Evolutionary conservation across 108 stramenopile genomes (phyloP).

Genomic region (Phaeodactylum tricornutum): DNA sequence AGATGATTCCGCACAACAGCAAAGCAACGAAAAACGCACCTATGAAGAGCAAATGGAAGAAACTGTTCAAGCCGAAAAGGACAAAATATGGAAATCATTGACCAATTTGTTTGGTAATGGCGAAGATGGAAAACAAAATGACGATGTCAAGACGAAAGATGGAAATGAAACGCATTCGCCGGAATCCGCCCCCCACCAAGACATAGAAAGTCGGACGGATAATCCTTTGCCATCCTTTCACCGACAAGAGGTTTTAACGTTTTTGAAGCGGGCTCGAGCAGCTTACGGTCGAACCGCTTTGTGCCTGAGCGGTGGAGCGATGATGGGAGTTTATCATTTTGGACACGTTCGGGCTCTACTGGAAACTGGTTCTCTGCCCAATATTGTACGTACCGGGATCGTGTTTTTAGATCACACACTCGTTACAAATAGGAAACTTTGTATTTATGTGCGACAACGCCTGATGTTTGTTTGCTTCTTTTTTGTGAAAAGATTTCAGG

Average conservation of each 20-base stretch:
- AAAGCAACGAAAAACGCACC: no score
- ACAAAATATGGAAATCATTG: background rate
- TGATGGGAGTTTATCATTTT: constrained; percentile 88
- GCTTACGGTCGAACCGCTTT: constrained; percentile 95
- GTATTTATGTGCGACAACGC: no score
- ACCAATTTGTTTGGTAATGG: no score
- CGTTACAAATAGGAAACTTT: no score
- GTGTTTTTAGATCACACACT: no score
- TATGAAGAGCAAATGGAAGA: background rate
- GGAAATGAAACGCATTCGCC: background rate
- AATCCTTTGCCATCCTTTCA: background rate
- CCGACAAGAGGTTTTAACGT: constrained; percentile 40
- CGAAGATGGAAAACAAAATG: no score
- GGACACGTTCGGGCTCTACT: constrained; percentile 82
- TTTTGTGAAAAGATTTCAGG: no score
- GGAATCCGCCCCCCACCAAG: background rate
- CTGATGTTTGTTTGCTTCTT: no score
- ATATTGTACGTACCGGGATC: no score
- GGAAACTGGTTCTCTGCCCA: constrained; percentile 76
- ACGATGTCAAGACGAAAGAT: background rate
- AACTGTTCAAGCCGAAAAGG: background rate
- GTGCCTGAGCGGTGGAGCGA: constrained; percentile 89
- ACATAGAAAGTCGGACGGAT: background rate
- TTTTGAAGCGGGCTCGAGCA: constrained; percentile 82
- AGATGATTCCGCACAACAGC: no score